Evolutionary conservation across 73 alveolate genomes (phyloP), one percentile per base, ranked within the genome.

Genomic region (Paramecium pentaurelia): DNA sequence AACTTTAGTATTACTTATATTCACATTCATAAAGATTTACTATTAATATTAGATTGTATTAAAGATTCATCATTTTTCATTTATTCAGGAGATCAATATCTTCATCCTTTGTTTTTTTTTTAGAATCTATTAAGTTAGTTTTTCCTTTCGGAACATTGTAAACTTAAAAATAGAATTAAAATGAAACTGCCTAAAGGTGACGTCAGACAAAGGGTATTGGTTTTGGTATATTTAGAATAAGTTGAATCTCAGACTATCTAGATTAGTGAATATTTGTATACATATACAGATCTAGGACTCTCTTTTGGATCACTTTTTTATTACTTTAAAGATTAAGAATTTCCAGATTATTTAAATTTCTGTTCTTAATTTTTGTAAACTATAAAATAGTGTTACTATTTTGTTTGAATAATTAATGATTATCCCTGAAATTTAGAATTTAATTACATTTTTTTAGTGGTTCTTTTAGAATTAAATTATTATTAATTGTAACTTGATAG

Each of bases 401-500:
- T n/a, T 34, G 70, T n/a, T 54, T 54, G 22, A 18, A 4, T 16
- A 54, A 6, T 18, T 64, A 14, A 64, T 64, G 45, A 8, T 28
- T 64, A 3, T 64, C 84, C 30, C 84, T 64, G 20, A 30, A 32
- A 49, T 49, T 49, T 27, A 49, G 60, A 28, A 28, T 64, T 1
- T 51, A 32, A 64, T 64, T 64, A 42, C 88, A 38, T 38, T 42
- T 75, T 80, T 80, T 51, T 45, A 44, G 27, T 80, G 25, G 49
- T 14, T 45, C 73, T 27, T 42, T 80, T 47, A 80, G 30, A 11
- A 77, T 80, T 14, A 80, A 30, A 80, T 42, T 45, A 25, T 80
- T 80, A 27, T 80, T 80, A 25, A 80, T 77, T 42, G 91, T 80
- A 25, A 80, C 77, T 45, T 80, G 91, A 80, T 32, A 80, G 18